Conservation (phyloP, 345 rosid genomes). For the Pseudoturritis turrita region DNA sequence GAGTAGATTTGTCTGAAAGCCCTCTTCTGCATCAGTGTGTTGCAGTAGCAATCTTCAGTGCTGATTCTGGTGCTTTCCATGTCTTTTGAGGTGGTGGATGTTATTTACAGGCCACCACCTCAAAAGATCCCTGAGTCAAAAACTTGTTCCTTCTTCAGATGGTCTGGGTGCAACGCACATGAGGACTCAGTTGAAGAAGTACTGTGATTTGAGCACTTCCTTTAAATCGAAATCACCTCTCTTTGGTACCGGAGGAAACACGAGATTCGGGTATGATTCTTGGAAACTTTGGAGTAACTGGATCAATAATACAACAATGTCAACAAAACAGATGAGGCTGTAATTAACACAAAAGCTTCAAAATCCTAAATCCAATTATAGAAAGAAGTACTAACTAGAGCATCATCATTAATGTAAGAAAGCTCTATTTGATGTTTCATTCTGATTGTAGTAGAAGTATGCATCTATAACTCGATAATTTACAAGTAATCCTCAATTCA, state of each 20-base stretch:
- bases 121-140: neutral
- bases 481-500: neutral
- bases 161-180: neutral
- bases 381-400: conserved; percentile 1
- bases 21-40: conserved; percentile 17
- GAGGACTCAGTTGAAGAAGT: conserved; percentile 80
- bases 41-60: neutral
- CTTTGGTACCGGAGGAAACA: conserved; percentile 79
- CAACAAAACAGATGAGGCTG: neutral
- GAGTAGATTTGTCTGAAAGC: neutral
- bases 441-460: neutral
- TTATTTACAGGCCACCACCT: conserved; percentile 34
- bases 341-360: neutral
- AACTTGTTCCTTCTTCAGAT: neutral
- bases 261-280: conserved; percentile 57
- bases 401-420: neutral
- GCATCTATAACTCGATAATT: neutral
- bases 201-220: conserved; percentile 73
- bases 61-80: neutral
- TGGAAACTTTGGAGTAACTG: conserved; percentile 89
- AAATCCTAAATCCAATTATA: neutral
- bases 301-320: conserved; percentile 19
- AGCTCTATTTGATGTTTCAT: neutral
- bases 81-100: conserved; percentile 8
- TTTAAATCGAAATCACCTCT: conserved; percentile 79